A percentile compares a stretch with the other conserved stretches of the same genome.
These are phyloP conservation scores for Conringia planisiliqua DNA, from an alignment of 345 rosid genomes.

Conservation along the genomic window DNA sequence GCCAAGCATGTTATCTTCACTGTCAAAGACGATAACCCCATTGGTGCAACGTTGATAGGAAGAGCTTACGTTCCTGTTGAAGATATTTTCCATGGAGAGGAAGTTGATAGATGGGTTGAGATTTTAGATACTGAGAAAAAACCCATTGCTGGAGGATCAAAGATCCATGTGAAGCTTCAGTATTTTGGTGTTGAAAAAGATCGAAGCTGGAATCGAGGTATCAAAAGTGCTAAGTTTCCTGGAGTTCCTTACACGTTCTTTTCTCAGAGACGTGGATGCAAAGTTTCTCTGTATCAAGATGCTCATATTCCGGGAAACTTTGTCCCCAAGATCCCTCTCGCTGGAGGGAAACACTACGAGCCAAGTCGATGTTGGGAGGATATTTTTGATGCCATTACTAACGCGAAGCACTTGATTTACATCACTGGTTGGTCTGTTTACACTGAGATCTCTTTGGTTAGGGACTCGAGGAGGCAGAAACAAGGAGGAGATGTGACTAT, in stretches of 20 bases:
- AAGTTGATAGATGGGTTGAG: slow-evolving; percentile 88
- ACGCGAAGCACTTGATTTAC: slow-evolving; percentile 86
- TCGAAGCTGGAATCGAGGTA: slow-evolving; percentile 61
- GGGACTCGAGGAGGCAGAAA: slow-evolving; percentile 93
- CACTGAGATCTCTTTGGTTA: slow-evolving; percentile 75
- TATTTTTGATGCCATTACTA: slow-evolving; percentile 76
- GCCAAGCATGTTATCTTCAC: slow-evolving; percentile 84
- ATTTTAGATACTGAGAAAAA: slow-evolving; percentile 63
- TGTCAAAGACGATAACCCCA: slow-evolving; percentile 81
- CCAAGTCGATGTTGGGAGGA: slow-evolving; percentile 99
- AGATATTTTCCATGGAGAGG: slow-evolving; percentile 70
- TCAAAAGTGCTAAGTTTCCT: slow-evolving; percentile 67
- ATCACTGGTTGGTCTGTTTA: slow-evolving; percentile 99
- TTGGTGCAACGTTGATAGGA: slow-evolving; percentile 89
- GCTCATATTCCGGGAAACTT: slow-evolving; percentile 87
- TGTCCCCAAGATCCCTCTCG: slow-evolving; percentile 83
- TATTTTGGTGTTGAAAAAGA: slow-evolving; percentile 72
- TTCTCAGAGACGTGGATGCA: slow-evolving; percentile 83
- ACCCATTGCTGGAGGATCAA: slow-evolving; percentile 56
- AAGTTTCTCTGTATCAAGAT: slow-evolving; percentile 89
- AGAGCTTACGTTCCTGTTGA: slow-evolving; percentile 77
- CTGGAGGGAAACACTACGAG: slow-evolving; percentile 79
- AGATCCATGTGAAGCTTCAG: slow-evolving; percentile 89
- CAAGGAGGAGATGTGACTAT: slow-evolving; percentile 80
- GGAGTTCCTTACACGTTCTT: slow-evolving; percentile 94